Evolutionary conservation across 805 yeast genomes (phyloP), one percentile per base, ranked within the genome.

Genomic region (Kazachstania bromeliacearum): DNA sequence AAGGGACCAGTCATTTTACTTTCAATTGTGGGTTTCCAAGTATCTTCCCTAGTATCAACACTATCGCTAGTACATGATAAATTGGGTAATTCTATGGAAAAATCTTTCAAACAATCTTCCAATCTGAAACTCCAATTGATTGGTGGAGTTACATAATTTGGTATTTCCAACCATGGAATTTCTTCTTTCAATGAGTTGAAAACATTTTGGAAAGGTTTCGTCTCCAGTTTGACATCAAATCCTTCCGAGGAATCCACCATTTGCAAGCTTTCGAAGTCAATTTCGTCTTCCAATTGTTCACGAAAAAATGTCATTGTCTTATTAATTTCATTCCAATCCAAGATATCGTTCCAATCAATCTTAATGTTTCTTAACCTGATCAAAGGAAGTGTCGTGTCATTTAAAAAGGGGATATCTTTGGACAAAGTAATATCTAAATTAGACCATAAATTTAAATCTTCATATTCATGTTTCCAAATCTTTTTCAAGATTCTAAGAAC

Each of bases 121-220:
- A 66, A 39, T 8, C 49, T 44, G 2, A 67, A 7, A 13, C 54
- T 50, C 71, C 72, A 67, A 4, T 46, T 39, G 5, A 66, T 37
- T 7, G 40, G 30, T 8, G 74, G 73, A 12, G 43, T 16, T 2
- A 34, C 12, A 19, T 33, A 13, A 13, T 36, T 18, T 2, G 52
- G 44, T 4, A 42, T 51, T 36, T 16, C 47, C 34, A 46, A 37
- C 40, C 41, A 50, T 5, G 33, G 43, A 33, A 39, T 37, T 25
- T 25, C 31, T n/a, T 35, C 27, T 4, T 40, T 31, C 2, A 31
- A 10, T n/a, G 30, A 30, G 7, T n/a, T 9, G 5, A 16, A 28
- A 20, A 20, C 8, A 7, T 29, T 22, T 4, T 13, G 12, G 16
- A 42, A 12, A 5, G 32, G 33, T 10, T 21, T 20, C 6, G 28